Percentiles rank a stretch among this genome's conserved stretches.
These are phyloP conservation scores for Fusarium albidum DNA, from an alignment of 2,329 filamentous ascomycete species.

Conservation along the genomic window DNA sequence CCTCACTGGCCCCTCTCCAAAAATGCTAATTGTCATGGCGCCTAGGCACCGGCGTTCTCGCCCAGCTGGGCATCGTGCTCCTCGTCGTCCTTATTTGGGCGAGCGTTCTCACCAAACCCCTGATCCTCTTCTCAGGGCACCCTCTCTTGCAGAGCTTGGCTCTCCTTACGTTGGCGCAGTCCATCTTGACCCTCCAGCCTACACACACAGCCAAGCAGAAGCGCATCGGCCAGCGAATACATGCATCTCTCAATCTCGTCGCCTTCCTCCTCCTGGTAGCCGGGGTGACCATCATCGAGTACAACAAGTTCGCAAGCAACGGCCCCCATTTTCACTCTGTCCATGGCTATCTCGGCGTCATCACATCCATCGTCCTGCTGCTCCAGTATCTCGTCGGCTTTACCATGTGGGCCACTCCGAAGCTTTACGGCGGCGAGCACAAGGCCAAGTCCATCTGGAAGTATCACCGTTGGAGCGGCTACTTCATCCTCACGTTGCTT, in stretches of 20 bases:
- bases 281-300: constrained; percentile 76
- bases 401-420: constrained; percentile 80
- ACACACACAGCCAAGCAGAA: constrained; percentile 83
- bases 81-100: constrained; percentile 81
- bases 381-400: constrained; percentile 82
- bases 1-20: neutral
- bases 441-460: constrained; percentile 88
- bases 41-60: constrained; percentile 80
- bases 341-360: constrained; percentile 84
- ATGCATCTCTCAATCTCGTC: constrained; percentile 75
- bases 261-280: constrained; percentile 68
- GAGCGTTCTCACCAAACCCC: constrained; percentile 71
- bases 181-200: constrained; percentile 85
- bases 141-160: constrained; percentile 76
- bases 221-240: constrained; percentile 63
- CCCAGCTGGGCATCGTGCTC: constrained; percentile 80
- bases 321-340: constrained; percentile 79
- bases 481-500: constrained; percentile 74
- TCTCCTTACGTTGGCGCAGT: constrained; percentile 79
- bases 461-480: constrained; percentile 84
- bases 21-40: constrained; percentile 8
- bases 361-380: constrained; percentile 73
- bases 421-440: constrained; percentile 79
- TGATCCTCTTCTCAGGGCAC: constrained; percentile 89
- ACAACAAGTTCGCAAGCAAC: constrained; percentile 79